Conservation (phyloP, 2,329 filamentous ascomycete species). For the Penicillium sp. region DNA sequence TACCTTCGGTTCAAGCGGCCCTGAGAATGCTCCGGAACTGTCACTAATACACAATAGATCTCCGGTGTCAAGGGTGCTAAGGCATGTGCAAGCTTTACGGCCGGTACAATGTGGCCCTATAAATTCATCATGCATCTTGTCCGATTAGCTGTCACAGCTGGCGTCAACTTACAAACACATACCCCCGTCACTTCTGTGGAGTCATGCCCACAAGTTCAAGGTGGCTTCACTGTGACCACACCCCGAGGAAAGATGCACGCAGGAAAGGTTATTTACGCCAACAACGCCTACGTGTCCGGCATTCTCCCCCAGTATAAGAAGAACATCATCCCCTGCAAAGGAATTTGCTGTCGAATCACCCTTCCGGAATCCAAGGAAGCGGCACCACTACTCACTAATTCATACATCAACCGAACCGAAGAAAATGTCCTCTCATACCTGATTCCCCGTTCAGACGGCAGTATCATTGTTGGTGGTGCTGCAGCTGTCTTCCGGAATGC, state of each 20-base stretch:
- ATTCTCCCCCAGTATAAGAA: conserved; percentile 69
- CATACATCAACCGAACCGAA: conserved; percentile 57
- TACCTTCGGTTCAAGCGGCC: not conserved
- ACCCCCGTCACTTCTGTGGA: conserved; percentile 46
- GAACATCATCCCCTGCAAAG: conserved; percentile 76
- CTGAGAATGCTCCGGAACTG: not conserved
- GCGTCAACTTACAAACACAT: conserved; percentile 55
- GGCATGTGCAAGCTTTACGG: conserved; percentile 38
- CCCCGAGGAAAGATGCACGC: conserved; percentile 65
- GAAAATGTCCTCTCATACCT: conserved; percentile 55
- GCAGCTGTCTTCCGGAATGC: conserved; percentile 45
- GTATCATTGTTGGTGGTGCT: conserved; percentile 64
- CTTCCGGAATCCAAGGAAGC: conserved; percentile 23
- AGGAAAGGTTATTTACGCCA: conserved; percentile 70
- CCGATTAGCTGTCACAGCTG: conserved; percentile 50
- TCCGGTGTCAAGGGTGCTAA: conserved; percentile 44
- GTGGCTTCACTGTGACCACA: conserved; percentile 55
- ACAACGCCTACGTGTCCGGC: conserved; percentile 79
- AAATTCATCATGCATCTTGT: conserved; percentile 75
- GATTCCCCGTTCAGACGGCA: conserved; percentile 56
- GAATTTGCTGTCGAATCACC: conserved; percentile 45
- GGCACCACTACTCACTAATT: conserved; percentile 43
- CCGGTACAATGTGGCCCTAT: conserved; percentile 60
- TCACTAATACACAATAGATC: conserved; percentile 18
- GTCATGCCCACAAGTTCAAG: conserved; percentile 55